Conservation (phyloP, 176 grass and related monocot genomes). For the Echinochloa phyllopogon region DNA sequence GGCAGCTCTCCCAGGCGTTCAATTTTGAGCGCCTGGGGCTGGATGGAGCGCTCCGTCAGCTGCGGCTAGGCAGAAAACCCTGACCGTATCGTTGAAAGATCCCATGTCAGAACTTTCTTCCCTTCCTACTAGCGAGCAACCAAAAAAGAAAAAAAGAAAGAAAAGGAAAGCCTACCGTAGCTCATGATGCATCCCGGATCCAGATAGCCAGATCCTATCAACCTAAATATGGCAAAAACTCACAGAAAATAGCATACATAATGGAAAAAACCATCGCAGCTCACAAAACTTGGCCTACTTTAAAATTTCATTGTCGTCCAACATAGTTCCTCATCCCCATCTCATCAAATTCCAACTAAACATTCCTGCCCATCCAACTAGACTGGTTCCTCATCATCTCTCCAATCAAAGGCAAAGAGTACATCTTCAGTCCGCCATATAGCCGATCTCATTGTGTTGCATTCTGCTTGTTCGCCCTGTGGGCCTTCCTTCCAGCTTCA, state of each 20-base stretch:
- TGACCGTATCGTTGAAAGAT: too few species aligned
- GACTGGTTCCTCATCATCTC: not conserved
- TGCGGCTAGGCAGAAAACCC: too few species aligned
- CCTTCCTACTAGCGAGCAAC: too few species aligned
- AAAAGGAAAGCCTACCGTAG: too few species aligned
- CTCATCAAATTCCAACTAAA: not conserved
- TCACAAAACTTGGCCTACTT: not conserved
- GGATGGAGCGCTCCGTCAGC: too few species aligned
- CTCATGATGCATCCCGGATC: too few species aligned
- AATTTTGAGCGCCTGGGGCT: too few species aligned
- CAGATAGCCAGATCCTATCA: too few species aligned
- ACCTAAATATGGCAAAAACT: too few species aligned
- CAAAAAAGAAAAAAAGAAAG: too few species aligned
- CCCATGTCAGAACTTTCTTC: too few species aligned
- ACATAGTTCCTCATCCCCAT: not conserved
- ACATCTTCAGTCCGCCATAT: not conserved
- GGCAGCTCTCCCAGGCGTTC: too few species aligned
- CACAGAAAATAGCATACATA: not conserved
- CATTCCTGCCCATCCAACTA: not conserved
- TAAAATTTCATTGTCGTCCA: not conserved
- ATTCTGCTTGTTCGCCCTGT: constrained; percentile 51
- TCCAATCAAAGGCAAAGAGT: constrained; percentile 1
- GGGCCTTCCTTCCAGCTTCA: constrained; percentile 66
- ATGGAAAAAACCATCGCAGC: not conserved
- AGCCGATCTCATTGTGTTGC: constrained; percentile 15